Conservation (phyloP, 148 eudicot genomes). For the Bassia scoparia region DNA sequence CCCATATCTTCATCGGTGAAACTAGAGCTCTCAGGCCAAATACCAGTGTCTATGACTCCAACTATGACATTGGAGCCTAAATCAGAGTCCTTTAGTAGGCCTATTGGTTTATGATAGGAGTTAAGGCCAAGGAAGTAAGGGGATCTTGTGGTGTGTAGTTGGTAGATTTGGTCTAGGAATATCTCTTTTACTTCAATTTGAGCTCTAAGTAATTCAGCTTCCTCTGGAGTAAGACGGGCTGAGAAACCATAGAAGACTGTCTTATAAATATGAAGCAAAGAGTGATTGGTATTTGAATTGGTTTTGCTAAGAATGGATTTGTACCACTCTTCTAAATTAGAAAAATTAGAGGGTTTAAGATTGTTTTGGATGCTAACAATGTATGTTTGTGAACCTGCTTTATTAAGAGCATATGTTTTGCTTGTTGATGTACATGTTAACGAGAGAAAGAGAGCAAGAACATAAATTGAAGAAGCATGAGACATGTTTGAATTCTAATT, state of each 20-base stretch:
- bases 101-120: conserved; percentile 13
- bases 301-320: conserved; percentile 3
- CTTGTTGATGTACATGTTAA: neutral
- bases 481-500: neutral
- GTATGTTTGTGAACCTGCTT: conserved; percentile 17
- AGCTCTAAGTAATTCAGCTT: conserved; percentile 11
- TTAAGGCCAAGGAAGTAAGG: conserved; percentile 35
- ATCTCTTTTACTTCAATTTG: conserved; percentile 17
- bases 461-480: neutral
- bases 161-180: conserved; percentile 10
- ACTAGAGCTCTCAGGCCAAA: conserved; percentile 58
- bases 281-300: neutral
- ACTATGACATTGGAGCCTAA: conserved; percentile 36
- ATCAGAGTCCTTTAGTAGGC: conserved; percentile 22
- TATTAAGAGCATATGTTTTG: neutral
- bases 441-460: neutral
- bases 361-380: conserved; percentile 21
- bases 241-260: conserved; percentile 34
- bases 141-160: conserved; percentile 28
- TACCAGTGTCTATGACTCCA: conserved; percentile 71
- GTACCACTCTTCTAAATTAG: conserved; percentile 29
- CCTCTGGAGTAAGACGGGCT: conserved; percentile 15
- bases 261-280: conserved; percentile 25
- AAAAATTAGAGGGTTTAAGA: conserved; percentile 14
- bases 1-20: conserved; percentile 54